Percentiles rank a stretch among this genome's conserved stretches.
phyloP scores from a whole-genome alignment of 2,329 filamentous ascomycete species.

The Grosmannia serpens region DNA sequence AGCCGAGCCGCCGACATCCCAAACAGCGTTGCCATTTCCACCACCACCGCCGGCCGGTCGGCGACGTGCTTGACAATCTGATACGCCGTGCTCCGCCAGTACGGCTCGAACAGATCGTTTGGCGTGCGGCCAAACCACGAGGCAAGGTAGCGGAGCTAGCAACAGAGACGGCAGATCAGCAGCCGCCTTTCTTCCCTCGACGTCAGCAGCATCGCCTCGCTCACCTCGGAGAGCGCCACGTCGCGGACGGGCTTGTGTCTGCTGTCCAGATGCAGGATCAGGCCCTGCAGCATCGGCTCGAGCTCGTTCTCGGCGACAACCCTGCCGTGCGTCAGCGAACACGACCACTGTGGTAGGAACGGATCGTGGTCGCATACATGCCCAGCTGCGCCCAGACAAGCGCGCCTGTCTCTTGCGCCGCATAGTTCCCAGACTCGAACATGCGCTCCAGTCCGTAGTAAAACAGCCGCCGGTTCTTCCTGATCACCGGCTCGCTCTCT shows the following conservation, averaged over 20 bases:
- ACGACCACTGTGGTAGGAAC: not conserved
- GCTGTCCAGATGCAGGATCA: slow-evolving; percentile 8
- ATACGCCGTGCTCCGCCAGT: slow-evolving; percentile 78
- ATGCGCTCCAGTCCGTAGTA: slow-evolving; percentile 6
- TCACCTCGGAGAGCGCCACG: slow-evolving; percentile 8
- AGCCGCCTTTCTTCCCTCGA: no score
- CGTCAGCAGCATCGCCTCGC: not conserved
- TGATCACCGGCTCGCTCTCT: not conserved
- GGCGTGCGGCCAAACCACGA: slow-evolving; percentile 50
- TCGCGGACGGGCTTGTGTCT: slow-evolving; percentile 6
- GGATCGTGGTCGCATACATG: slow-evolving; percentile 1
- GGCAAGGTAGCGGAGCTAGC: slow-evolving; percentile 55
- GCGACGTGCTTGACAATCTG: slow-evolving; percentile 73
- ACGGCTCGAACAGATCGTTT: slow-evolving; percentile 66
- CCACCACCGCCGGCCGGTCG: slow-evolving; percentile 68
- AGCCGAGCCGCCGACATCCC: slow-evolving; percentile 65
- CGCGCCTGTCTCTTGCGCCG: slow-evolving; percentile 8
- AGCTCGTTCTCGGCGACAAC: slow-evolving; percentile 9
- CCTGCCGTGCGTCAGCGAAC: slow-evolving; percentile 3
- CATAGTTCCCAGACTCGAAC: slow-evolving; percentile 3
- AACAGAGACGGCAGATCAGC: not conserved
- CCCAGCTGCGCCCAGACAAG: slow-evolving; percentile 11
- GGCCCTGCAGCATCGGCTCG: slow-evolving; percentile 9
- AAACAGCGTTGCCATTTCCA: slow-evolving; percentile 70
- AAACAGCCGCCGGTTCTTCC: slow-evolving; percentile 8